A percentile compares a stretch with the other conserved stretches of the same genome.
phyloP scores from a whole-genome alignment of 345 rosid genomes.

The Brassica juncea region DNA sequence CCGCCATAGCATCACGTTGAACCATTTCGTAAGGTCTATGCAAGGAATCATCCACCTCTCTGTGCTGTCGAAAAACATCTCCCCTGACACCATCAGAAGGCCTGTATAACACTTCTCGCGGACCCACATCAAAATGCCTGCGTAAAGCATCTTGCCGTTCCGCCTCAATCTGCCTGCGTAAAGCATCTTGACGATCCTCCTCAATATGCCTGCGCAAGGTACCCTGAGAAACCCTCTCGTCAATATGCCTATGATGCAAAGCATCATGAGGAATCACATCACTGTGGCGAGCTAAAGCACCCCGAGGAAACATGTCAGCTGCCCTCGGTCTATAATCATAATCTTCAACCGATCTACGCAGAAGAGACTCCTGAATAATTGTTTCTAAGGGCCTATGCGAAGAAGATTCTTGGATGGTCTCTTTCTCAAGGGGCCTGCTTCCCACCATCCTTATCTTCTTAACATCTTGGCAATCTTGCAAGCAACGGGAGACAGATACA shows the following conservation, averaged over 20 bases:
- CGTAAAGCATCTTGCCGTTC: slow-evolving; percentile 16
- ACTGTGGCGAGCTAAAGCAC: slow-evolving; percentile 21
- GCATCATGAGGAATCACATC: slow-evolving; percentile 35
- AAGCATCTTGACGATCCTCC: slow-evolving; percentile 2
- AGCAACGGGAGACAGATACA: slow-evolving; percentile 64
- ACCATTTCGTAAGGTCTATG: slow-evolving; percentile 34
- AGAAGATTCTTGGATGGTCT: slow-evolving; percentile 30
- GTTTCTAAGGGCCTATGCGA: slow-evolving; percentile 37
- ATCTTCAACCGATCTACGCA: slow-evolving; percentile 43
- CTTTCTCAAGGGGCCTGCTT: slow-evolving; percentile 38
- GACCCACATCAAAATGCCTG: slow-evolving; percentile 28
- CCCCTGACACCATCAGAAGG: slow-evolving; percentile 33
- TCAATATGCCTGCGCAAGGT: slow-evolving; percentile 21
- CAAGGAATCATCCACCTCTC: slow-evolving; percentile 36
- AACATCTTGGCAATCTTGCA: slow-evolving; percentile 64
- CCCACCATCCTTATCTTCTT: slow-evolving; percentile 42
- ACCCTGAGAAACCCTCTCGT: slow-evolving; percentile 21
- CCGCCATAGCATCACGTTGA: slow-evolving; percentile 34
- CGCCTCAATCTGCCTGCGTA: slow-evolving; percentile 21
- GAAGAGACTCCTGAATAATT: slow-evolving; percentile 41
- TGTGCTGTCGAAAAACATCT: slow-evolving; percentile 27
- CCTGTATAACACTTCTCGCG: slow-evolving; percentile 36
- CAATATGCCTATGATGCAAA: slow-evolving; percentile 35
- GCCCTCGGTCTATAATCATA: slow-evolving; percentile 21
- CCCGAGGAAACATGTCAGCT: slow-evolving; percentile 15